These are phyloP conservation scores for Trichosporon sp. DNA, from an alignment of 1,284 basidiomycete species.

Conservation along the genomic window DNA sequence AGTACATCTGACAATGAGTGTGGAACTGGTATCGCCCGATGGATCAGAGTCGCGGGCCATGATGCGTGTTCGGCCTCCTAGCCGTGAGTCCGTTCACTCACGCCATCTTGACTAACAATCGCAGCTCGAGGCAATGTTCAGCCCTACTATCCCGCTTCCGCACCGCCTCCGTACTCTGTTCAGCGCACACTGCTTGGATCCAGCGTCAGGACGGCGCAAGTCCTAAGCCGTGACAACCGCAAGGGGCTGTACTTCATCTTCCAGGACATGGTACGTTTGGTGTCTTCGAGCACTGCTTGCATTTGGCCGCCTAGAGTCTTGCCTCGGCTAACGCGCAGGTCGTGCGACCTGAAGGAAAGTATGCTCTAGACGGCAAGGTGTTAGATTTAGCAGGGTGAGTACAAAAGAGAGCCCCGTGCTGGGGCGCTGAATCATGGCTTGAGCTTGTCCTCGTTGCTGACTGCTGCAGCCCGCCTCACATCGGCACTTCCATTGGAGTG, in stretches of 20 bases:
- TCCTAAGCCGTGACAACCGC: constrained; percentile 13
- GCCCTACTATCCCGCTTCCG: constrained; percentile 19
- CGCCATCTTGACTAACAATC: background rate
- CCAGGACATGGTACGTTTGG: constrained; percentile 19
- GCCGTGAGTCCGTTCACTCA: constrained; percentile 6
- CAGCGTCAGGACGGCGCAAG: constrained; percentile 15
- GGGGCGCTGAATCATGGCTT: background rate
- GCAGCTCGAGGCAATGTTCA: constrained; percentile 17
- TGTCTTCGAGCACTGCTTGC: no score
- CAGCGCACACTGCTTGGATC: constrained; percentile 19
- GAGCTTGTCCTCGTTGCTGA: constrained; percentile 7
- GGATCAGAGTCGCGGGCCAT: constrained; percentile 13
- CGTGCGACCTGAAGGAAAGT: constrained; percentile 16
- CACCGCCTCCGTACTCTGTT: constrained; percentile 18
- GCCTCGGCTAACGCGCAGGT: constrained; percentile 11
- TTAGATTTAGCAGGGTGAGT: constrained; percentile 20
- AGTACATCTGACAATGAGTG: constrained; percentile 19
- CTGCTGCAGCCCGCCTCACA: constrained; percentile 16
- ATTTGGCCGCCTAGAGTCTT: background rate
- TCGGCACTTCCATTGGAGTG: constrained; percentile 20
- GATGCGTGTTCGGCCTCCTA: constrained; percentile 19
- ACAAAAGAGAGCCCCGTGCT: background rate
- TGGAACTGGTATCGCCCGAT: constrained; percentile 17
- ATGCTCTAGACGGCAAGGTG: constrained; percentile 18
- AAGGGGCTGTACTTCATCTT: constrained; percentile 21